Conservation (phyloP, 495 filamentous ascomycete genomes). For the Aspergillus baeticus region DNA sequence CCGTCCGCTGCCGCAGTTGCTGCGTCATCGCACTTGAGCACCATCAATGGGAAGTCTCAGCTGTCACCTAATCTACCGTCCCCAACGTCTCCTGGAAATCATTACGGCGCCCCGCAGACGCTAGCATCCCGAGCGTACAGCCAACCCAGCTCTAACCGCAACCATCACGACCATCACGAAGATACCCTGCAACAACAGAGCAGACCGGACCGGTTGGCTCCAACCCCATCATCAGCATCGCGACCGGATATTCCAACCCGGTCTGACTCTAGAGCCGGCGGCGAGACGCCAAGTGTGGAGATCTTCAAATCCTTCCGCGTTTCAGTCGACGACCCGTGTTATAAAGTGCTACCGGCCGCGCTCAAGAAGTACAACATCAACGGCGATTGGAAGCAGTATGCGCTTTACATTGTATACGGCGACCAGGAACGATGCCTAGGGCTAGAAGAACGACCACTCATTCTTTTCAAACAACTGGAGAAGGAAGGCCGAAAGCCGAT, state of each 20-base stretch:
- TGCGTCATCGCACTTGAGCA: conserved; percentile 72
- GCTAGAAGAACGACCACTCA: conserved; percentile 87
- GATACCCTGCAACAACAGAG: conserved; percentile 31
- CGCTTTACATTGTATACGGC: conserved; percentile 95
- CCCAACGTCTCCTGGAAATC: conserved; percentile 71
- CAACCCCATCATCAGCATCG: conserved; percentile 38
- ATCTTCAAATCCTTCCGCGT: conserved; percentile 99
- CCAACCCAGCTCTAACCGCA: conserved; percentile 36
- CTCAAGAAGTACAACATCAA: conserved; percentile 98
- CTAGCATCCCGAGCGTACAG: conserved; percentile 50
- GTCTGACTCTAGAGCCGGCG: conserved; percentile 52
- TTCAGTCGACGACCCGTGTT: conserved; percentile 94
- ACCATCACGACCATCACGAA: conserved; percentile 44
- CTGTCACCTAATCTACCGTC: conserved; percentile 73
- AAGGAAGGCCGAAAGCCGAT: conserved; percentile 97
- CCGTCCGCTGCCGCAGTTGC: conserved; percentile 61
- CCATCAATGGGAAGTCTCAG: conserved; percentile 69
- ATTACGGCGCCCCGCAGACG: conserved; percentile 48
- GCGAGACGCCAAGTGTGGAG: conserved; percentile 62
- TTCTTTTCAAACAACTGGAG: conserved; percentile 95
- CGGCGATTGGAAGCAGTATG: conserved; percentile 94
- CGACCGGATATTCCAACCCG: conserved; percentile 41
- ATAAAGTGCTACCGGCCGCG: conserved; percentile 94
- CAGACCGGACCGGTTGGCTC: conserved; percentile 37
- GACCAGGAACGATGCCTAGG: conserved; percentile 94